phyloP scores from a whole-genome alignment of 805 yeast genomes.

The Scheffersomyces coipomensis region DNA sequence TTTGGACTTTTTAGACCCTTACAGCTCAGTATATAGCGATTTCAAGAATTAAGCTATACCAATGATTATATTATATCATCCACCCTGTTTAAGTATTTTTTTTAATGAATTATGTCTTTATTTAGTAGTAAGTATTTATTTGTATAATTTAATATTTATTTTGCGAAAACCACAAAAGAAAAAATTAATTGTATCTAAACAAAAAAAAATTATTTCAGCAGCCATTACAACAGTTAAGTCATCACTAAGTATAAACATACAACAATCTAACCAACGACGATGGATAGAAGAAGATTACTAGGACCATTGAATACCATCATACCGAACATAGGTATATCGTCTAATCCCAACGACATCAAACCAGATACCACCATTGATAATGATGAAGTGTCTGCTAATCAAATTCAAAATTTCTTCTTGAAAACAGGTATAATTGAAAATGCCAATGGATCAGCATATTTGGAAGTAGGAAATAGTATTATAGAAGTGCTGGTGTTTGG shows the following conservation, averaged over 20 bases:
- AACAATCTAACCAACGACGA: slow-evolving; percentile 10
- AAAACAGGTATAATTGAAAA: slow-evolving; percentile 66
- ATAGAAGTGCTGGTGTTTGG: slow-evolving; percentile 78
- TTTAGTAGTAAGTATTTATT: too few species aligned
- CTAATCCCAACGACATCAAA: slow-evolving; percentile 1
- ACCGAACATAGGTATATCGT: slow-evolving; percentile 18
- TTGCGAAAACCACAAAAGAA: too few species aligned
- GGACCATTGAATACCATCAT: slow-evolving; percentile 71
- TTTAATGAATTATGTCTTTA: too few species aligned
- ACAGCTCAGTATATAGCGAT: slow-evolving; percentile 9
- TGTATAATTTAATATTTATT: too few species aligned
- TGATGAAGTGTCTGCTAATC: slow-evolving; percentile 6
- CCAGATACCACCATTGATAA: neutral
- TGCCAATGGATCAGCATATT: slow-evolving; percentile 79
- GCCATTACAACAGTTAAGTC: too few species aligned
- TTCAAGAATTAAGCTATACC: neutral
- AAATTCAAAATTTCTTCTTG: slow-evolving; percentile 48
- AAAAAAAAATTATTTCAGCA: too few species aligned
- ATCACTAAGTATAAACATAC: neutral
- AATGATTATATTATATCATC: too few species aligned
- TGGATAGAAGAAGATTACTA: slow-evolving; percentile 80
- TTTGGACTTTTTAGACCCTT: slow-evolving; percentile 25
- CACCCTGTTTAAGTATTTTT: too few species aligned
- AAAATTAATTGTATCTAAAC: too few species aligned
- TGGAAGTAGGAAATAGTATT: slow-evolving; percentile 64